Percentiles rank a stretch among this genome's conserved stretches.
phyloP scores from a whole-genome alignment of 371 early-diverging fungal genomes.

The Haplosporangium sp. region DNA sequence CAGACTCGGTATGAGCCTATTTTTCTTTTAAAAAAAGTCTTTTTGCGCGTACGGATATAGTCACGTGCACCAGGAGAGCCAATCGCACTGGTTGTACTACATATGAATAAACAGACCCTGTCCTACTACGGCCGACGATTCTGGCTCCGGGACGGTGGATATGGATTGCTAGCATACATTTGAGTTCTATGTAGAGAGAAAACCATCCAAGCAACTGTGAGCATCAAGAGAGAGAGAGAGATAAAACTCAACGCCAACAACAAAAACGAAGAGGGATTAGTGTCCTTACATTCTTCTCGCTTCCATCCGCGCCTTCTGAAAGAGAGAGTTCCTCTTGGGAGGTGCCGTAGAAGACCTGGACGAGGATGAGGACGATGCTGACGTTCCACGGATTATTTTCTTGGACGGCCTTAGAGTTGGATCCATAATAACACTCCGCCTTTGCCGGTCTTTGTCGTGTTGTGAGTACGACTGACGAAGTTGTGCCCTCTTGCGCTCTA shows the following conservation, averaged over 20 bases:
- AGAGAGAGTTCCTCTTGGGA: slow-evolving; percentile 38
- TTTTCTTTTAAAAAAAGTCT: too few relatives aligned
- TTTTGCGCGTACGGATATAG: too few relatives aligned
- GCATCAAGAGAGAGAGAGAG: background rate
- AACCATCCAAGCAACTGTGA: background rate
- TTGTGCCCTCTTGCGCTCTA: slow-evolving; percentile 28
- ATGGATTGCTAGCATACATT: slow-evolving; percentile 45
- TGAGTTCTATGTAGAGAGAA: slow-evolving; percentile 24
- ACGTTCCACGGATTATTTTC: background rate
- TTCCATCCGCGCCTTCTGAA: slow-evolving; percentile 47
- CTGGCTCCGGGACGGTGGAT: slow-evolving; percentile 21
- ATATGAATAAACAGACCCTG: too few relatives aligned
- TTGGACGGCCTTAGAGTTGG: slow-evolving; percentile 36
- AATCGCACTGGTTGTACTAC: background rate
- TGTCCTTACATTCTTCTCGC: slow-evolving; percentile 42
- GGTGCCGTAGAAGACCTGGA: slow-evolving; percentile 15
- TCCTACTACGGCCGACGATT: background rate
- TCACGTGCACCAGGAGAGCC: background rate
- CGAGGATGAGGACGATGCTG: background rate
- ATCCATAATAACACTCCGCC: slow-evolving; percentile 45
- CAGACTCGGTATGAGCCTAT: too few relatives aligned
- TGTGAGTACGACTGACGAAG: slow-evolving; percentile 49
- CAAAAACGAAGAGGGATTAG: background rate
- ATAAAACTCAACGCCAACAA: background rate
- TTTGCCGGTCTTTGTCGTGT: slow-evolving; percentile 35